These are phyloP conservation scores for Thermomucor indicae-seudaticae DNA, from an alignment of 371 early-diverging fungal species.

Conservation along the genomic window DNA sequence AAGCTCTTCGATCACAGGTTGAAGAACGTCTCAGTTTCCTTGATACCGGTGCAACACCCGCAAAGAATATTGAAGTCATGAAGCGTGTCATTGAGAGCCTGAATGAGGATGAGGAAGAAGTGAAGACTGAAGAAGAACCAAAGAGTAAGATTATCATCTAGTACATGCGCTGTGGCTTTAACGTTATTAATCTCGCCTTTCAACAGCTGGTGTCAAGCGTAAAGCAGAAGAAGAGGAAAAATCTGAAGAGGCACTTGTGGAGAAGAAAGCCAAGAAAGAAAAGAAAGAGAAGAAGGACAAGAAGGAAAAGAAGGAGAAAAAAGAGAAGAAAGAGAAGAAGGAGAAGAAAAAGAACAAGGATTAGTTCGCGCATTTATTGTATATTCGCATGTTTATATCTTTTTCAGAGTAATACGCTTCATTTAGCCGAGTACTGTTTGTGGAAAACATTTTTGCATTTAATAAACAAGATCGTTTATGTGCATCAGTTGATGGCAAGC, in stretches of 20 bases:
- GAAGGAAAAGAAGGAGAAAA: constrained; percentile 47
- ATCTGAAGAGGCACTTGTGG: not conserved
- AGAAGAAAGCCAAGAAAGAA: constrained; percentile 25
- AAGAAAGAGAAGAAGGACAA: constrained; percentile 58
- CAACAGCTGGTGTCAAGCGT: constrained; percentile 5
- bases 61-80: constrained; percentile 95
- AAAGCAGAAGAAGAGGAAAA: constrained; percentile 3
- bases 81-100: constrained; percentile 76
- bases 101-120: constrained; percentile 49
- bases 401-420: no score
- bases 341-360: constrained; percentile 30
- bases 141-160: constrained; percentile 4
- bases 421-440: no score
- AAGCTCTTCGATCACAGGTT: constrained; percentile 92
- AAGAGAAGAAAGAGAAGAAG: constrained; percentile 19
- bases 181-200: constrained; percentile 4
- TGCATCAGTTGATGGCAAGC: no score
- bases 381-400: no score
- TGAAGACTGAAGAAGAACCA: constrained; percentile 12
- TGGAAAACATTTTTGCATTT: no score
- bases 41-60: constrained; percentile 83
- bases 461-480: no score
- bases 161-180: no score
- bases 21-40: constrained; percentile 95
- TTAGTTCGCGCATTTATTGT: constrained; percentile 10